A percentile compares a stretch with the other conserved stretches of the same genome.
Evolutionary conservation across 441 rosid species (phyloP).

Genomic region (Raphanus hybrid): DNA sequence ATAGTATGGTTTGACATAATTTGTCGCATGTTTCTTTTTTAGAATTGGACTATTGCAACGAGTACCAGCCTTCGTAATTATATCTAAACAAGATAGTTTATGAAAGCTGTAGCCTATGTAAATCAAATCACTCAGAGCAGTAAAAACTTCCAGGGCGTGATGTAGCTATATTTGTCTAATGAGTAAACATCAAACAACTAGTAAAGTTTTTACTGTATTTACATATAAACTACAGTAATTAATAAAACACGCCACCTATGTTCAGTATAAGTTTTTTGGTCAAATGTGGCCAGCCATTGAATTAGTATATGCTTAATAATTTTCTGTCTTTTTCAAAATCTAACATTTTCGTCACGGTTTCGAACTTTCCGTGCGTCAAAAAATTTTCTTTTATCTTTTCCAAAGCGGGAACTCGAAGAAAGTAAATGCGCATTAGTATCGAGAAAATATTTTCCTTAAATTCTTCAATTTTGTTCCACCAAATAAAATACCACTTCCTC

Average conservation of each 20-base stretch:
- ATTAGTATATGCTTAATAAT: slow-evolving; percentile 6
- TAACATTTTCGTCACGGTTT: slow-evolving; percentile 6
- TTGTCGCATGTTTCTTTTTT: slow-evolving; percentile 13
- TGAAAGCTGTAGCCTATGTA: neutral
- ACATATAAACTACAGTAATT: neutral
- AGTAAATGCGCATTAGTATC: neutral
- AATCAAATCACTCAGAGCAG: neutral
- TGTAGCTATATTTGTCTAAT: neutral
- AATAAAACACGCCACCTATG: neutral
- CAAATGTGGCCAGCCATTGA: slow-evolving; percentile 34
- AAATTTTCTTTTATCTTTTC: neutral
- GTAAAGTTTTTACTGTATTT: neutral
- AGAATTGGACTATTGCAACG: slow-evolving; percentile 21
- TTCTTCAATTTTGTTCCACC: neutral
- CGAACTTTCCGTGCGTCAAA: slow-evolving; percentile 10
- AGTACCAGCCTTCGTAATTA: slow-evolving; percentile 6
- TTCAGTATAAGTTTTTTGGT: slow-evolving; percentile 23
- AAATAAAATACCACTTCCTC: too few relatives aligned
- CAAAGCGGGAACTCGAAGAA: neutral
- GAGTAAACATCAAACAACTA: neutral
- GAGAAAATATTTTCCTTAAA: neutral
- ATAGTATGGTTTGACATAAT: neutral
- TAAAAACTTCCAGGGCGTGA: neutral
- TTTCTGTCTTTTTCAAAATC: slow-evolving; percentile 6
- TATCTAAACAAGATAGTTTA: neutral